Conservation (phyloP, 768 basidiomycete species). For the Trichaptum fuscoviolaceum region DNA sequence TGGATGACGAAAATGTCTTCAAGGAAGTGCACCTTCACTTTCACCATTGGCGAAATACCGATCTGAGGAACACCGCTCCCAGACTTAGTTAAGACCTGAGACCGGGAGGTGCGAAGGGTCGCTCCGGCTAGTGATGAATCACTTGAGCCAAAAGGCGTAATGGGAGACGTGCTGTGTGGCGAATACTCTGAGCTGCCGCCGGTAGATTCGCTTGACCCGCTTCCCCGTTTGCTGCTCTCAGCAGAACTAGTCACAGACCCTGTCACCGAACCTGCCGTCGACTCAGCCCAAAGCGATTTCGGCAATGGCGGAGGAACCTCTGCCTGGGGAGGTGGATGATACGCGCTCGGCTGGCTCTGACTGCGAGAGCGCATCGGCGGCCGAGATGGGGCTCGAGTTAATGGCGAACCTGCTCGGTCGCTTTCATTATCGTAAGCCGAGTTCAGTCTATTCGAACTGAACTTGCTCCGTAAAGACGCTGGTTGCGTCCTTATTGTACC, state of each 20-base stretch:
- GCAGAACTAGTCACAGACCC: neutral
- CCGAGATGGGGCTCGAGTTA: constrained; percentile 17
- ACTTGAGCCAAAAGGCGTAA: constrained; percentile 87
- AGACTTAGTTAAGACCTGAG: constrained; percentile 35
- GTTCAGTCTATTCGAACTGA: constrained; percentile 59
- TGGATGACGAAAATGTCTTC: constrained; percentile 95
- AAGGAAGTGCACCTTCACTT: constrained; percentile 92
- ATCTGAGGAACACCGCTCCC: constrained; percentile 3
- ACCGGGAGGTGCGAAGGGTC: constrained; percentile 47
- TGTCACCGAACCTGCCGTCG: neutral
- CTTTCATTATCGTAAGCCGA: constrained; percentile 44
- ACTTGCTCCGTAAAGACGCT: constrained; percentile 59
- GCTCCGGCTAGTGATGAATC: constrained; percentile 69
- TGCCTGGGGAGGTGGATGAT: constrained; percentile 49
- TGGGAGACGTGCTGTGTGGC: constrained; percentile 79
- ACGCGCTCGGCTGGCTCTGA: constrained; percentile 73
- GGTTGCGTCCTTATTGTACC: constrained; percentile 37
- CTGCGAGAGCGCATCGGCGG: constrained; percentile 60
- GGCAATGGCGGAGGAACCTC: constrained; percentile 42
- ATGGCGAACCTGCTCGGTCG: neutral
- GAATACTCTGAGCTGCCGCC: constrained; percentile 80
- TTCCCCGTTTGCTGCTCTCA: constrained; percentile 62
- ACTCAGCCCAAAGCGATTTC: constrained; percentile 40
- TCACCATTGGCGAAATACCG: constrained; percentile 46
- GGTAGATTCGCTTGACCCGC: constrained; percentile 80